Conservation (phyloP, 2,329 filamentous ascomycete genomes). For the Scedosporium aurantiacum region DNA sequence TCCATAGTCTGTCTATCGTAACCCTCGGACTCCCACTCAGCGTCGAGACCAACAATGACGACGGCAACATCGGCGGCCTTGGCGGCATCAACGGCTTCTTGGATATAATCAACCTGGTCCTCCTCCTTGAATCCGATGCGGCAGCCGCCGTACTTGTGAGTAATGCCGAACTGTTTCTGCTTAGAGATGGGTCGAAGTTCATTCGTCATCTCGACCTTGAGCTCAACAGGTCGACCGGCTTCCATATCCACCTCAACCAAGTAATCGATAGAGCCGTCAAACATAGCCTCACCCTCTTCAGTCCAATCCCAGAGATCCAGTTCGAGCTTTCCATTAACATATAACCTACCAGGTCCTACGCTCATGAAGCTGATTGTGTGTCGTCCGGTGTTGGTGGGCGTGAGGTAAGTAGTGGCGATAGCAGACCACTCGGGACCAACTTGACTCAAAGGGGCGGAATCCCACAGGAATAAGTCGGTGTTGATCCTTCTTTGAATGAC, state of each 20-base stretch:
- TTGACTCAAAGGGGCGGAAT: slow-evolving; percentile 50
- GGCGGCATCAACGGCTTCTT: slow-evolving; percentile 53
- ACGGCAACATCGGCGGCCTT: slow-evolving; percentile 54
- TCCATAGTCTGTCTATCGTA: slow-evolving; percentile 65
- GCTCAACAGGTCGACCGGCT: slow-evolving; percentile 46
- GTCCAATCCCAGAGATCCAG: slow-evolving; percentile 61
- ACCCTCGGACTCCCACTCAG: slow-evolving; percentile 67
- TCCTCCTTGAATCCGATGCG: slow-evolving; percentile 61
- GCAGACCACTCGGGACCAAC: slow-evolving; percentile 55
- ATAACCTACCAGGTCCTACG: slow-evolving; percentile 52
- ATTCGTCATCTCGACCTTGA: slow-evolving; percentile 55
- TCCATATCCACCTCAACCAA: slow-evolving; percentile 49
- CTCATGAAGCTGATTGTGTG: slow-evolving; percentile 60
- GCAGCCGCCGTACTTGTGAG: slow-evolving; percentile 59
- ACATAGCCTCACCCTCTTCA: slow-evolving; percentile 60
- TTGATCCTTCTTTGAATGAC: slow-evolving; percentile 49
- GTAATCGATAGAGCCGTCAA: slow-evolving; percentile 55
- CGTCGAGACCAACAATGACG: slow-evolving; percentile 58
- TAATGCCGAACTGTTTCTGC: slow-evolving; percentile 43
- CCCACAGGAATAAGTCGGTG: slow-evolving; percentile 60
- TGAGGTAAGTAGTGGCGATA: slow-evolving; percentile 48
- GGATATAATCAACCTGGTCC: slow-evolving; percentile 49
- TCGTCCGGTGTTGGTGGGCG: slow-evolving; percentile 44
- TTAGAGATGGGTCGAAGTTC: slow-evolving; percentile 52
- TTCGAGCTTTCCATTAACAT: slow-evolving; percentile 45